These are phyloP conservation scores for Bipolaris oryzae DNA, from an alignment of 2,329 filamentous ascomycete genomes.

Conservation along the genomic window DNA sequence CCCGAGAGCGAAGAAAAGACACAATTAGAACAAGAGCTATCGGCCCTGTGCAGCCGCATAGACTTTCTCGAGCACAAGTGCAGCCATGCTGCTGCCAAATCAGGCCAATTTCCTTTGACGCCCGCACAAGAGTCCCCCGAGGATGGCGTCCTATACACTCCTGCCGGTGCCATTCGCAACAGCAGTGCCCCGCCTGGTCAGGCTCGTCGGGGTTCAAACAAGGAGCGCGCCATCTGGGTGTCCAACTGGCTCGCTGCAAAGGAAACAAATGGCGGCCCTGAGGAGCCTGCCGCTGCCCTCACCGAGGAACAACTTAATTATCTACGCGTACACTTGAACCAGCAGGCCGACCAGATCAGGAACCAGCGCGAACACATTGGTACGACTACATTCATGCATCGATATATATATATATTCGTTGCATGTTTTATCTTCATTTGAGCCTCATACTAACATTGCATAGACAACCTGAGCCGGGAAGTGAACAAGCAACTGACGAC, in stretches of 20 bases:
- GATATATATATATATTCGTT: background rate
- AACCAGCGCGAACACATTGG: conserved; percentile 81
- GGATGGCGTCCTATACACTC: conserved; percentile 60
- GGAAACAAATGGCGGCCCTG: conserved; percentile 55
- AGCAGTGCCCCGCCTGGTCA: conserved; percentile 35
- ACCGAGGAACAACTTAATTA: conserved; percentile 84
- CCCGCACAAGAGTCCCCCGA: conserved; percentile 69
- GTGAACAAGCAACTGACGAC: conserved; percentile 83
- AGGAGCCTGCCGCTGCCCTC: conserved; percentile 61
- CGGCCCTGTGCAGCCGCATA: conserved; percentile 76
- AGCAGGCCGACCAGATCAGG: conserved; percentile 90
- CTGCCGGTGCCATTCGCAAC: conserved; percentile 46
- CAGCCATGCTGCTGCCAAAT: conserved; percentile 65
- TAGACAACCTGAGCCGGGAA: conserved; percentile 79
- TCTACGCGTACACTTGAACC: conserved; percentile 87
- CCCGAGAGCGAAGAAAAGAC: conserved; percentile 75
- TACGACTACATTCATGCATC: background rate
- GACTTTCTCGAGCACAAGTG: conserved; percentile 83
- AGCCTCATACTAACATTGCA: background rate
- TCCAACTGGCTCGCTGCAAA: conserved; percentile 61
- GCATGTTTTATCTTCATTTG: background rate
- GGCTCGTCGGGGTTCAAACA: conserved; percentile 41
- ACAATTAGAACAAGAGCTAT: conserved; percentile 80
- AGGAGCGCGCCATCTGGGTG: conserved; percentile 52
- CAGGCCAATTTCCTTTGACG: conserved; percentile 71